A percentile compares a stretch with the other conserved stretches of the same genome.
These are phyloP conservation scores for Aspergillus sojae DNA, from an alignment of 2,329 filamentous ascomycete genomes.

Conservation along the genomic window DNA sequence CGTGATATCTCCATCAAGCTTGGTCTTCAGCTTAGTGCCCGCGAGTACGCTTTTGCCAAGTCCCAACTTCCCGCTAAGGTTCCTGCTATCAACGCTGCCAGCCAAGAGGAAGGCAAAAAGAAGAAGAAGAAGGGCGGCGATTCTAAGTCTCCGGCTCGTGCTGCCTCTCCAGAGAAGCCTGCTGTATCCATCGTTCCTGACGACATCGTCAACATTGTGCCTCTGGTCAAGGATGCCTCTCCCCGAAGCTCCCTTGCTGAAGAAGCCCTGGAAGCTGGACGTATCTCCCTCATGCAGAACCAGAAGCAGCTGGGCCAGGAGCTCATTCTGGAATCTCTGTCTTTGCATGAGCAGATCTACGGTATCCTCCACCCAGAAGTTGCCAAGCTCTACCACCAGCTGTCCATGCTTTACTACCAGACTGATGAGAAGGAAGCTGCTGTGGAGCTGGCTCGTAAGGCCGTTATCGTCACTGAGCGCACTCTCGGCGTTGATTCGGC, in stretches of 20 bases:
- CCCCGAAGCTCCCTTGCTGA: conserved; percentile 90
- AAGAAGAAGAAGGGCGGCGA: conserved; percentile 62
- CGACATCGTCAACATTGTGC: conserved; percentile 90
- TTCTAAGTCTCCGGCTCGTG: conserved; percentile 50
- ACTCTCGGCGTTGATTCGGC: conserved; percentile 91
- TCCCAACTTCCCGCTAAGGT: conserved; percentile 38
- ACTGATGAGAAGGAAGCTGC: conserved; percentile 97
- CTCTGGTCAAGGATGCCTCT: conserved; percentile 89
- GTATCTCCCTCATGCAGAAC: conserved; percentile 92
- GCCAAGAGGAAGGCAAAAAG: conserved; percentile 54
- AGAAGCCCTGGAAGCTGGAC: conserved; percentile 92
- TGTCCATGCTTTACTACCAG: conserved; percentile 96
- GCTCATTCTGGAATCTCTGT: conserved; percentile 90
- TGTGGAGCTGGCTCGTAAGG: conserved; percentile 92
- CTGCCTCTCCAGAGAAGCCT: conserved; percentile 48
- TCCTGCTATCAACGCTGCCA: conserved; percentile 42
- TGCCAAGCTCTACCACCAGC: conserved; percentile 87
- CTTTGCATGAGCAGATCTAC: conserved; percentile 97
- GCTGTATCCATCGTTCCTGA: conserved; percentile 74
- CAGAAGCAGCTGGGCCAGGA: conserved; percentile 97
- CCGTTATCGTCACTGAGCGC: conserved; percentile 91
- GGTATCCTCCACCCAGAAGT: conserved; percentile 96
- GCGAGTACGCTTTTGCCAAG: conserved; percentile 71
- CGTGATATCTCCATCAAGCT: conserved; percentile 88
- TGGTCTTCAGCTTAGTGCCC: conserved; percentile 82